These are phyloP conservation scores for Apiotrichum laibachii DNA, from an alignment of 1,284 basidiomycete genomes.

Conservation along the genomic window DNA sequence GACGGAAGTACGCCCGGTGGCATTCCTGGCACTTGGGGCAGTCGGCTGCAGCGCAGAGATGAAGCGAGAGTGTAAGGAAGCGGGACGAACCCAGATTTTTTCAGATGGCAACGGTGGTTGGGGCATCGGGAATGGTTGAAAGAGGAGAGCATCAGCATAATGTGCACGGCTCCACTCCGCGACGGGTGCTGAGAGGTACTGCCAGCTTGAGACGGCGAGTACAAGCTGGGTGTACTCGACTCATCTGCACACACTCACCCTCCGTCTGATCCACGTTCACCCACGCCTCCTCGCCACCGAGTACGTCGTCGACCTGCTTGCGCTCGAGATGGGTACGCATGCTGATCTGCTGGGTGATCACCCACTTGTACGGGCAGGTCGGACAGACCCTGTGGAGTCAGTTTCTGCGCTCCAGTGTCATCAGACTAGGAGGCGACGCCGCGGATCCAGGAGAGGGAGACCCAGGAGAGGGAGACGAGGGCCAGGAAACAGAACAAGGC, in stretches of 20 bases:
- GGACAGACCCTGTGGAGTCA: constrained; percentile 75
- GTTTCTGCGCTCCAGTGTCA: neutral
- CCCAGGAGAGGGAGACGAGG: neutral
- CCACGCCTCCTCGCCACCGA: constrained; percentile 92
- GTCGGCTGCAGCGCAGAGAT: constrained; percentile 11
- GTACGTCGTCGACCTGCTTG: constrained; percentile 87
- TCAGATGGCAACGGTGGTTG: neutral
- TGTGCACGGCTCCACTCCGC: no score
- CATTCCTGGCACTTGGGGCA: constrained; percentile 90
- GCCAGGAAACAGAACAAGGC: no score
- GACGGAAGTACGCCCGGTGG: constrained; percentile 82
- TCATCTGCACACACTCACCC: constrained; percentile 55
- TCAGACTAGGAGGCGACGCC: neutral
- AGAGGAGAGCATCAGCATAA: no score
- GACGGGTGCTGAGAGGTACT: neutral
- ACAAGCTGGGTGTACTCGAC: no score
- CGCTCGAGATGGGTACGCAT: constrained; percentile 75
- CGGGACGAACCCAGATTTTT: neutral
- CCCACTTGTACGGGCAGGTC: constrained; percentile 92
- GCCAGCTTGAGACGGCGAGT: neutral
- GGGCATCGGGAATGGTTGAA: no score
- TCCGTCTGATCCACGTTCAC: constrained; percentile 88
- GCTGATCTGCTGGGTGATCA: constrained; percentile 72
- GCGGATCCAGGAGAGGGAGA: neutral
- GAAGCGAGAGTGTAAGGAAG: neutral